Evolutionary conservation across 768 basidiomycete genomes (phyloP).

Genomic region (Rhodotorula diobovata): DNA sequence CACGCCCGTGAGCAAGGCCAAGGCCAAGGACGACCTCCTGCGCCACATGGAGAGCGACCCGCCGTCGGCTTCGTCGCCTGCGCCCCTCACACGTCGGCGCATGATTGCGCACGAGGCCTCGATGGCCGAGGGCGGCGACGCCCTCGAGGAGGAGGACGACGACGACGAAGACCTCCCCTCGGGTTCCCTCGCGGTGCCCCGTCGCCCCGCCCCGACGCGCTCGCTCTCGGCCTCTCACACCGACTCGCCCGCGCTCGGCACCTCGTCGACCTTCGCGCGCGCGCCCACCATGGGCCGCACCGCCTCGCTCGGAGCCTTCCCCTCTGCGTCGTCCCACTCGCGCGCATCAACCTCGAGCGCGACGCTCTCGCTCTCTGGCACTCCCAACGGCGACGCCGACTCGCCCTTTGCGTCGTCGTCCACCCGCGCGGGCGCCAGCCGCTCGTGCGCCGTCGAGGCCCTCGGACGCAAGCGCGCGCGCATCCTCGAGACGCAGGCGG

Average conservation of each 20-base stretch:
- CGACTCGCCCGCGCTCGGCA: neutral
- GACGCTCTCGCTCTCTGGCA: neutral
- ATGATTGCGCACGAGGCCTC: conserved; percentile 1
- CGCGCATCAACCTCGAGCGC: neutral
- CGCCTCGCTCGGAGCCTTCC: conserved; percentile 4
- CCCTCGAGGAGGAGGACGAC: neutral
- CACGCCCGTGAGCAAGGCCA: conserved; percentile 1
- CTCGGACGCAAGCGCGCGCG: conserved; percentile 29
- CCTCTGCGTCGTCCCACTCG: neutral
- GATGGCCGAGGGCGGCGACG: neutral
- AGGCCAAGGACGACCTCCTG: conserved; percentile 15
- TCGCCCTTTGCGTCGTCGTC: neutral
- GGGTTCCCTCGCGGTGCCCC: neutral
- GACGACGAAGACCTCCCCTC: neutral
- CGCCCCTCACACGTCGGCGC: neutral
- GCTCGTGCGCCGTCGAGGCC: conserved; percentile 22
- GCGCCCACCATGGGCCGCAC: neutral
- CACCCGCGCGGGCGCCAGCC: conserved; percentile 6
- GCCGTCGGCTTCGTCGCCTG: conserved; percentile 19
- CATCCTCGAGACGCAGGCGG: conserved; percentile 9
- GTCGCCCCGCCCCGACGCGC: conserved; percentile 4
- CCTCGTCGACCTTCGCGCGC: neutral
- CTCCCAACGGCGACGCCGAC: neutral
- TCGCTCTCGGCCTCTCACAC: neutral
- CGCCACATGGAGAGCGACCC: conserved; percentile 36